phyloP scores from a whole-genome alignment of 2,329 filamentous ascomycete species.

The Ceratocystis albifundus region DNA sequence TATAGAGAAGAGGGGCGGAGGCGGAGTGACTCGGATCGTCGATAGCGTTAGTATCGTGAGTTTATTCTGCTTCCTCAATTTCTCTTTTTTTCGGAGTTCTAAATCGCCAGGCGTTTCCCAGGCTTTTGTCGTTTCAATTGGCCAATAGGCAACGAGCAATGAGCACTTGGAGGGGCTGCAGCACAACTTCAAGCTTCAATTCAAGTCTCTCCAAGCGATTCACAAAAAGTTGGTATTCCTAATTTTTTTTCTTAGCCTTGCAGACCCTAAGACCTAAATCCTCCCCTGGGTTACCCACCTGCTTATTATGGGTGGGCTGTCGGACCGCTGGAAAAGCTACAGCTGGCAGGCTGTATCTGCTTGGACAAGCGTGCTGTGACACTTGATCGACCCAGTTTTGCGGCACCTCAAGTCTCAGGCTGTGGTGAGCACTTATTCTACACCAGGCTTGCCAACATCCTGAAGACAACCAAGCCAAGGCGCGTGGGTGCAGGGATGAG shows the following conservation, averaged over 20 bases:
- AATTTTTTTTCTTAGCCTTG: background rate
- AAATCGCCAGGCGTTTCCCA: background rate
- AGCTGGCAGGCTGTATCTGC: background rate
- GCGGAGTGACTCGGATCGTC: background rate
- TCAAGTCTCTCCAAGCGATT: constrained; percentile 8
- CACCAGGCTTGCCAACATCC: background rate
- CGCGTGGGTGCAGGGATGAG: background rate
- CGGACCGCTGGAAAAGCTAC: background rate
- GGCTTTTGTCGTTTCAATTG: background rate
- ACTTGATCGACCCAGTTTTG: background rate
- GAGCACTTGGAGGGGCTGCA: background rate
- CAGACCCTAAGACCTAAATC: background rate
- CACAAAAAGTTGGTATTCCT: background rate
- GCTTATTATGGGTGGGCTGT: no score
- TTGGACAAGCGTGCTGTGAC: background rate
- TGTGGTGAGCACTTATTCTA: background rate
- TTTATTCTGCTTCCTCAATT: background rate
- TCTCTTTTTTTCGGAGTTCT: background rate
- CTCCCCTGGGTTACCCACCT: no score
- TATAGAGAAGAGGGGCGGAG: constrained; percentile 3
- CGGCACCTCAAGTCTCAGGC: background rate
- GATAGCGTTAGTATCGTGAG: constrained; percentile 3
- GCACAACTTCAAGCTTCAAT: constrained; percentile 8
- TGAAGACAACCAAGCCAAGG: background rate
- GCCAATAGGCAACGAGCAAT: background rate